Conservation (phyloP, 768 basidiomycete genomes). For the Coprinopsis sp. region DNA sequence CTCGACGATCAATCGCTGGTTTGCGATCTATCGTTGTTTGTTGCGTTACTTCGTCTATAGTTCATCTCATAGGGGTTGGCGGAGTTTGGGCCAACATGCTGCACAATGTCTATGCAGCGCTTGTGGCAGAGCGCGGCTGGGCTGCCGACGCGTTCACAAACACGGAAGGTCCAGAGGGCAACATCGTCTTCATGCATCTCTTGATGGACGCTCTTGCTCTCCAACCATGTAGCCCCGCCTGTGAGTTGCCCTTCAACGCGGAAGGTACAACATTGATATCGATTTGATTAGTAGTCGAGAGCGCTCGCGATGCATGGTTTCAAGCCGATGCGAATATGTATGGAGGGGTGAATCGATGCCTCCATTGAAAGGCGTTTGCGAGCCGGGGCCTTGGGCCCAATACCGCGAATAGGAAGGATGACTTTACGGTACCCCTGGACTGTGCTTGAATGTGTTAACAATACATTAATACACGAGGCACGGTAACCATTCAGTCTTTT, state of each 20-base stretch:
- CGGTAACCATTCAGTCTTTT: no score
- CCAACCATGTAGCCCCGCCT: conserved; percentile 23
- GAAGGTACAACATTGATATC: neutral
- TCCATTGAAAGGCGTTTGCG: conserved; percentile 43
- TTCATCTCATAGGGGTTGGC: conserved; percentile 8
- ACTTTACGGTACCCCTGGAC: no score
- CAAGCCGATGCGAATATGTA: conserved; percentile 47
- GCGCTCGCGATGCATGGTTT: conserved; percentile 43
- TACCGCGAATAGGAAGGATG: no score
- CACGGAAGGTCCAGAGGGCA: conserved; percentile 17
- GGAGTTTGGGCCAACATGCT: conserved; percentile 17
- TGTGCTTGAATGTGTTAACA: no score
- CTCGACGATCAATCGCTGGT: neutral
- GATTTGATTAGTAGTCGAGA: conserved; percentile 24
- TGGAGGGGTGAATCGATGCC: conserved; percentile 38
- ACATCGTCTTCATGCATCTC: conserved; percentile 20
- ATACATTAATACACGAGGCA: no score
- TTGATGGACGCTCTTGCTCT: conserved; percentile 19
- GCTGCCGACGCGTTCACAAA: conserved; percentile 11
- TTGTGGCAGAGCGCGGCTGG: conserved; percentile 6
- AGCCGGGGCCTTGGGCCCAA: conserved; percentile 40
- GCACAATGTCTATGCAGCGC: conserved; percentile 12
- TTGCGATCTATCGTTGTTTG: neutral
- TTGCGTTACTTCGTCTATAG: neutral
- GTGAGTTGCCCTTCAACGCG: conserved; percentile 8